These are phyloP conservation scores for Leccinum aurantiacum DNA, from an alignment of 768 basidiomycete genomes.

Conservation along the genomic window DNA sequence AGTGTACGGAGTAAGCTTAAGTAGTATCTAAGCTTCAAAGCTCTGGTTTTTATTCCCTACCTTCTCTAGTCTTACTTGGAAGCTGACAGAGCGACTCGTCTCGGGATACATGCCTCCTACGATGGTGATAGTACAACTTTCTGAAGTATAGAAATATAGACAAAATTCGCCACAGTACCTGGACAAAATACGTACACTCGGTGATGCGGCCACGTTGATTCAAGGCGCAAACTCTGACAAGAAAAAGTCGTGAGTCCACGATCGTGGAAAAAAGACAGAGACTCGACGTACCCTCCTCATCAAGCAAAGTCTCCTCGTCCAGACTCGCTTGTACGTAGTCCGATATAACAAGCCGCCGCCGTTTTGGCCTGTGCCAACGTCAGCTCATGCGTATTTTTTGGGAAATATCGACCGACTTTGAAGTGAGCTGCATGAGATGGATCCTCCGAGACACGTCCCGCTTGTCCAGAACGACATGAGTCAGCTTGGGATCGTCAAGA, in stretches of 20 bases:
- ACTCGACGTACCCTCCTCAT: conserved; percentile 65
- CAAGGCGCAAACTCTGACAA: not conserved
- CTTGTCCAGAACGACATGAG: conserved; percentile 84
- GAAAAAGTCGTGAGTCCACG: not conserved
- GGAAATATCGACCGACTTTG: conserved; percentile 50
- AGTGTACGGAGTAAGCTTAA: too few species aligned
- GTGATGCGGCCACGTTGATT: not conserved
- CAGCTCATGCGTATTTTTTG: conserved; percentile 4
- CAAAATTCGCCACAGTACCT: not conserved
- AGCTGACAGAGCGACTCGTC: too few species aligned
- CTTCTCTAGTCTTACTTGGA: too few species aligned
- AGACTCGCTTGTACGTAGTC: conserved; percentile 78
- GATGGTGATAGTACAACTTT: not conserved
- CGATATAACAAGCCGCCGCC: conserved; percentile 72
- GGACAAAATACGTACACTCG: not conserved
- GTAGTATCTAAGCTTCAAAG: too few species aligned
- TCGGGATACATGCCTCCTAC: too few species aligned
- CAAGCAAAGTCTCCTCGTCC: conserved; percentile 79
- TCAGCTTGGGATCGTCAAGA: conserved; percentile 75
- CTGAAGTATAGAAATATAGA: not conserved
- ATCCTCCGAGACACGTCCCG: conserved; percentile 73
- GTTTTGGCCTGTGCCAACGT: conserved; percentile 61
- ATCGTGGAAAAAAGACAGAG: not conserved
- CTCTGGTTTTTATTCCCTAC: too few species aligned
- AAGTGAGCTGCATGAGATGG: conserved; percentile 68